Percentiles rank a stretch among this genome's conserved stretches.
Conservation (phyloP, 73 alveolate species). For the Urostyla sp. region DNA sequence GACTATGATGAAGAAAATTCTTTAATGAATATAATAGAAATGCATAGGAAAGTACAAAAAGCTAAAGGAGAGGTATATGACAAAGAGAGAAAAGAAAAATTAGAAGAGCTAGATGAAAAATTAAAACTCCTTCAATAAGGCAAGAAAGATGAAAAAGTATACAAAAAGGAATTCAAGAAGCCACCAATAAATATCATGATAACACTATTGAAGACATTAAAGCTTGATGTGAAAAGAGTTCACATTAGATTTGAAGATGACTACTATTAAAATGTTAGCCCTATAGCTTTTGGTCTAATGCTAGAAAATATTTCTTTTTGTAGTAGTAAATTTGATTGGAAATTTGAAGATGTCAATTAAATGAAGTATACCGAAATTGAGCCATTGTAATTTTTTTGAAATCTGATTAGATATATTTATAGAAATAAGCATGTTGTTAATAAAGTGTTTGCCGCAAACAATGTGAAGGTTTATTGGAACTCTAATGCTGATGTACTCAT, state of each 20-base stretch:
- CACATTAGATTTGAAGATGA: slow-evolving; percentile 78
- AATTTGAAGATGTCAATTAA: slow-evolving; percentile 8
- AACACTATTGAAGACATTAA: slow-evolving; percentile 38
- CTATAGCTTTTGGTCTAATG: slow-evolving; percentile 64
- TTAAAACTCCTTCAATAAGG: background rate
- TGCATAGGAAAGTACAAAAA: slow-evolving; percentile 45
- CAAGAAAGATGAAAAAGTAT: slow-evolving; percentile 1
- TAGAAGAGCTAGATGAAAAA: slow-evolving; percentile 6
- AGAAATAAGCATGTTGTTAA: slow-evolving; percentile 11
- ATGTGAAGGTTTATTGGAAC: slow-evolving; percentile 68
- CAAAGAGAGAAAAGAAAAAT: slow-evolving; percentile 1
- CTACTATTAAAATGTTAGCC: slow-evolving; percentile 51
- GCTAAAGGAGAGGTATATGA: background rate
- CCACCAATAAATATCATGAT: slow-evolving; percentile 48
- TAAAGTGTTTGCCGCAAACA: slow-evolving; percentile 41
- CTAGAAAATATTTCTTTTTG: slow-evolving; percentile 48
- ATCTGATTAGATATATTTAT: background rate
- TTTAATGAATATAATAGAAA: slow-evolving; percentile 7
- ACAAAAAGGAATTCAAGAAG: slow-evolving; percentile 34
- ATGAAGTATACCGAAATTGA: slow-evolving; percentile 21
- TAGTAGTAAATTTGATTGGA: slow-evolving; percentile 32
- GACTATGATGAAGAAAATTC: slow-evolving; percentile 32
- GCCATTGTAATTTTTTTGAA: background rate
- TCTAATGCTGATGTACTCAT: slow-evolving; percentile 64
- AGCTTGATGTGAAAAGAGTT: slow-evolving; percentile 51